A percentile compares a stretch with the other conserved stretches of the same genome.
These are phyloP conservation scores for Leishmania arabica DNA, from an alignment of 208 protist genomes.

Conservation along the genomic window DNA sequence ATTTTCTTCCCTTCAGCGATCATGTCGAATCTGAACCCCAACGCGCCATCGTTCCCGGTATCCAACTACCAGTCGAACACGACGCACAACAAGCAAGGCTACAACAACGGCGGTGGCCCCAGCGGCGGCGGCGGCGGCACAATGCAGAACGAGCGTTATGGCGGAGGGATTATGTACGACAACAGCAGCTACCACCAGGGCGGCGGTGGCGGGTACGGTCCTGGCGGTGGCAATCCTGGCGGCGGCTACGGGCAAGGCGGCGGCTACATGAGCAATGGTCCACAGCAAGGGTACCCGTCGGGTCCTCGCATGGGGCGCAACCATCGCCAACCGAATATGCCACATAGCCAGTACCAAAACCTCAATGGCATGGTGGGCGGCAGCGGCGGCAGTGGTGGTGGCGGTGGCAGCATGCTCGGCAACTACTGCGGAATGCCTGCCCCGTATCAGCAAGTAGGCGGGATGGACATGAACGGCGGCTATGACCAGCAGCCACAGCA, in stretches of 20 bases:
- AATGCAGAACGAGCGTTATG: slow-evolving; percentile 22
- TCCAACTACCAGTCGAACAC: slow-evolving; percentile 9
- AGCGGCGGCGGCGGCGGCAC: slow-evolving; percentile 9
- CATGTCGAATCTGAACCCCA: slow-evolving; percentile 36
- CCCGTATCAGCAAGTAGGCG: slow-evolving; percentile 13
- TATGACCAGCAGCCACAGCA: slow-evolving; percentile 26
- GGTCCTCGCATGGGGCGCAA: slow-evolving; percentile 17
- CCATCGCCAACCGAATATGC: slow-evolving; percentile 4
- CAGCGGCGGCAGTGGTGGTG: not conserved
- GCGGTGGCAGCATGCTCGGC: slow-evolving; percentile 12
- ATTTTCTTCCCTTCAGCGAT: slow-evolving; percentile 4
- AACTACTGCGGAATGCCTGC: slow-evolving; percentile 9
- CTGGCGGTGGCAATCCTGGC: slow-evolving; percentile 10
- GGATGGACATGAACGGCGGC: slow-evolving; percentile 19
- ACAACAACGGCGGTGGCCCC: slow-evolving; percentile 13
- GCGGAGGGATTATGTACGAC: slow-evolving; percentile 24
- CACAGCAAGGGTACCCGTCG: slow-evolving; percentile 10
- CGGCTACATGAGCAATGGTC: slow-evolving; percentile 18
- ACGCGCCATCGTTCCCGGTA: slow-evolving; percentile 25
- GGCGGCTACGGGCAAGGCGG: slow-evolving; percentile 19
- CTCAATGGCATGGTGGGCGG: slow-evolving; percentile 29
- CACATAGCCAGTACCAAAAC: slow-evolving; percentile 27
- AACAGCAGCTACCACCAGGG: slow-evolving; percentile 17
- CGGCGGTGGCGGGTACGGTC: slow-evolving; percentile 17
- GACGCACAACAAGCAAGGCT: slow-evolving; percentile 19